Base-by-base conservation (phyloP, 2,329 filamentous ascomycete genomes). In the Phaeosphaeria sp. region DNA sequence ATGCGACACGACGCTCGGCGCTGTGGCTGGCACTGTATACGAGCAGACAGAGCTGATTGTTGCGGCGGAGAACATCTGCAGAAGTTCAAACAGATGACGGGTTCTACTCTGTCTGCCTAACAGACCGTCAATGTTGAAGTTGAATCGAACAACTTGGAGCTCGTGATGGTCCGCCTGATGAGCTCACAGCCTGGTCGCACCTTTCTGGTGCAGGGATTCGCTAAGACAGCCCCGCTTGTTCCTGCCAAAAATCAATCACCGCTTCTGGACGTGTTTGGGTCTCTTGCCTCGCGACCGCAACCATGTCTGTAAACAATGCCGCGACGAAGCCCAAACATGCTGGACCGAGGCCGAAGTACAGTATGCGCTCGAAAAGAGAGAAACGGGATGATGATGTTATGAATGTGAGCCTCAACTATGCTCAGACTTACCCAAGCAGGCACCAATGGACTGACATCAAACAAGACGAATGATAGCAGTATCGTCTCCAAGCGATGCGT, bases 401-500 rank as follows among this genome's bases (percentile, higher is more conserved):
- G 80, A 82, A 81, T 64, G 84, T 85, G 75, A 77, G 83, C 42
- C 49, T 9, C 44, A 39, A 33, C 11, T 18, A 5, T 33, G 17
- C 9, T n/a, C 6, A 17, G 6, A 18, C 27, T 24, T 40, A 46
- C 33, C 45, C 21, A 18, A 22, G n/a, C 42, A 24, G 30, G n/a
- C 30, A 25, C 46, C 48, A 25, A 20, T 36, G n/a, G 48, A 61
- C 45, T 50, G 49, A 61, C 44, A 68, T 91, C 86, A 40, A 6
- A 18, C 18, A 51, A 78, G 76, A 97, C 93, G 56, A 97, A 97
- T 75, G 93, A 89, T 74, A 94, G 91, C 77, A 96, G 91, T 71
- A 97, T 97, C 66, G 89, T 93, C 17, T 97, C 93, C 15, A 97
- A 97, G 75, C 84, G 93, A 65, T 95, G 92, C 68, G 93, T 97